Evolutionary conservation across 1,284 basidiomycete species (phyloP).

Genomic region (Cutaneotrichosporon sp.): DNA sequence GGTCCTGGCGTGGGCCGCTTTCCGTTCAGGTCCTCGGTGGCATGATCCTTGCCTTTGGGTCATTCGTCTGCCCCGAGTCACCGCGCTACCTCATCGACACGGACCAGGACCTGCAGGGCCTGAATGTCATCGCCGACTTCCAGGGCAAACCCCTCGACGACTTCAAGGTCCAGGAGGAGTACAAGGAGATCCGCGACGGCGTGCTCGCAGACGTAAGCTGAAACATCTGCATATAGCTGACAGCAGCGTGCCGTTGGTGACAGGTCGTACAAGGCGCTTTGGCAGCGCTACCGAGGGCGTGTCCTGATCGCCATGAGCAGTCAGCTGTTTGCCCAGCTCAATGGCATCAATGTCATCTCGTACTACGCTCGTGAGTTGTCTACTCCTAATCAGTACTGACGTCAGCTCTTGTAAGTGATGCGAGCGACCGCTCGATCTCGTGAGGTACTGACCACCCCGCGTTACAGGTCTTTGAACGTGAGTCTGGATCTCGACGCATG

Average conservation of each 20-base stretch:
- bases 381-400: slow-evolving; percentile 2
- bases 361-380: slow-evolving; percentile 75
- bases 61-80: slow-evolving; percentile 87
- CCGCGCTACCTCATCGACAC: slow-evolving; percentile 92
- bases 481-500: slow-evolving; percentile 23
- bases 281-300: slow-evolving; percentile 82
- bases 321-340: slow-evolving; percentile 95
- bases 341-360: slow-evolving; percentile 91
- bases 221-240: neutral
- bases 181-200: slow-evolving; percentile 87
- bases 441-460: slow-evolving; percentile 56
- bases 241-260: slow-evolving; percentile 68
- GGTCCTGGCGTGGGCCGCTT: slow-evolving; percentile 80
- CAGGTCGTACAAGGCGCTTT: slow-evolving; percentile 80
- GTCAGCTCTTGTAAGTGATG: slow-evolving; percentile 48
- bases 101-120: slow-evolving; percentile 80
- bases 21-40: slow-evolving; percentile 88
- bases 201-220: slow-evolving; percentile 73
- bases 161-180: slow-evolving; percentile 76
- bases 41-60: slow-evolving; percentile 74
- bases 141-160: slow-evolving; percentile 82
- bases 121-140: slow-evolving; percentile 85
- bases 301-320: slow-evolving; percentile 97
- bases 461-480: slow-evolving; percentile 75
- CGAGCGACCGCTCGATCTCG: slow-evolving; percentile 14